These are phyloP conservation scores for Trichosporon ovoides DNA, from an alignment of 1,284 basidiomycete species.

Conservation along the genomic window DNA sequence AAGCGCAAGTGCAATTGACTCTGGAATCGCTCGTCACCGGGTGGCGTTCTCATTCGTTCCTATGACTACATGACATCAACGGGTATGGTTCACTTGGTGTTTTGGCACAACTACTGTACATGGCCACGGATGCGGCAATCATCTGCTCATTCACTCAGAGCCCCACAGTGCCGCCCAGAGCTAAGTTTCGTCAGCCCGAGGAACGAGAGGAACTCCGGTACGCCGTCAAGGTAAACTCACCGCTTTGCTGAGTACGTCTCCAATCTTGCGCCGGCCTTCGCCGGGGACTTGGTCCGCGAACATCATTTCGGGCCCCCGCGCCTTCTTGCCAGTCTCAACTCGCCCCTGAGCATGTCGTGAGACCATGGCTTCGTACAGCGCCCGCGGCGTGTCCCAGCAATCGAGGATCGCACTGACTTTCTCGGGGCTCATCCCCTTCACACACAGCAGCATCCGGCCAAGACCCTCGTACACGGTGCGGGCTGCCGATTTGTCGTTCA, in stretches of 20 bases:
- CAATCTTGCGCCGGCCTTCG: slow-evolving; percentile 48
- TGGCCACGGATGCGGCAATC: not conserved
- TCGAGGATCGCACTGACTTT: slow-evolving; percentile 52
- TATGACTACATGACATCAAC: no score
- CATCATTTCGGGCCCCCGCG: slow-evolving; percentile 26
- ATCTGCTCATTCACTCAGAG: not conserved
- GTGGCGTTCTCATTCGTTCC: no score
- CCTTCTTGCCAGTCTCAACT: slow-evolving; percentile 19
- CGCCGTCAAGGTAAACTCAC: slow-evolving; percentile 26
- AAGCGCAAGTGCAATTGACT: no score
- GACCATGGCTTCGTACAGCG: slow-evolving; percentile 46
- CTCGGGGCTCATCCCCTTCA: slow-evolving; percentile 54
- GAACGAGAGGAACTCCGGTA: not conserved
- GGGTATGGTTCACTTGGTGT: no score
- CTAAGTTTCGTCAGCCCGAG: slow-evolving; percentile 5
- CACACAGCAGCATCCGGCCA: slow-evolving; percentile 53
- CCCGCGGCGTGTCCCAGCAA: slow-evolving; percentile 52
- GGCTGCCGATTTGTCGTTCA: slow-evolving; percentile 53
- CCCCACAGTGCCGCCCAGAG: slow-evolving; percentile 11
- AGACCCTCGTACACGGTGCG: slow-evolving; percentile 51
- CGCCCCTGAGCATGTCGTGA: slow-evolving; percentile 13
- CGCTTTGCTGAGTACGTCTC: slow-evolving; percentile 48
- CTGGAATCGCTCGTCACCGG: no score
- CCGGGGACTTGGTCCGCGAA: slow-evolving; percentile 45
- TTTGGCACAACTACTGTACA: no score